These are phyloP conservation scores for Piromyces finnis DNA, from an alignment of 192 early-diverging fungal species.

Conservation along the genomic window DNA sequence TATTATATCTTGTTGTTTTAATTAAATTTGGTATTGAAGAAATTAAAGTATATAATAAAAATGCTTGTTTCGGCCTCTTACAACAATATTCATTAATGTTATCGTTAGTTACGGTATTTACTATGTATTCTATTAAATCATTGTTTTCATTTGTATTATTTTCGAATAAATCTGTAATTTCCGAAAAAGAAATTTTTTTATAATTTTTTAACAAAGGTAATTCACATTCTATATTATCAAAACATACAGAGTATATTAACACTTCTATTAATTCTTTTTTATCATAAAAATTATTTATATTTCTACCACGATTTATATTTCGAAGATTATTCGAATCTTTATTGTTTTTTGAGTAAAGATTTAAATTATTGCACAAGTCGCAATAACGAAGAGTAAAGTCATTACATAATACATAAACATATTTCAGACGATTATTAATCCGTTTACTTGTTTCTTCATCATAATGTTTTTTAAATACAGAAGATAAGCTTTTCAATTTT, in stretches of 20 bases:
- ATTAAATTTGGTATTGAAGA: no score
- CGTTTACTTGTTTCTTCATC: background rate
- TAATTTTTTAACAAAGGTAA: no score
- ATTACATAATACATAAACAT: background rate
- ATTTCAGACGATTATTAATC: background rate
- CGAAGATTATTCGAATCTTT: background rate
- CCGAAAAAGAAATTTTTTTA: background rate
- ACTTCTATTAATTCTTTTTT: background rate
- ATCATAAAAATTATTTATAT: background rate
- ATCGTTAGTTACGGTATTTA: background rate
- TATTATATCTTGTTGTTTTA: no score
- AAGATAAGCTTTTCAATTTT: background rate
- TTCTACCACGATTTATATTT: background rate
- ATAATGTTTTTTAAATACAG: background rate
- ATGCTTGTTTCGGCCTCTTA: no score
- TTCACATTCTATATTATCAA: background rate
- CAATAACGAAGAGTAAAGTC: background rate
- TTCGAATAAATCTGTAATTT: no score
- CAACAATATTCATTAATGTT: no score
- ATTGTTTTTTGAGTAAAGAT: background rate
- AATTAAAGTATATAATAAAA: no score
- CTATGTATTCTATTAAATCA: background rate
- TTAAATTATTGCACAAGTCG: background rate
- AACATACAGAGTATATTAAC: background rate
- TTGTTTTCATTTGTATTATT: background rate